Percentiles rank a stretch among this genome's conserved stretches.
Conservation (phyloP, 116 monocot genomes). For the Cymodocea nodosa region DNA sequence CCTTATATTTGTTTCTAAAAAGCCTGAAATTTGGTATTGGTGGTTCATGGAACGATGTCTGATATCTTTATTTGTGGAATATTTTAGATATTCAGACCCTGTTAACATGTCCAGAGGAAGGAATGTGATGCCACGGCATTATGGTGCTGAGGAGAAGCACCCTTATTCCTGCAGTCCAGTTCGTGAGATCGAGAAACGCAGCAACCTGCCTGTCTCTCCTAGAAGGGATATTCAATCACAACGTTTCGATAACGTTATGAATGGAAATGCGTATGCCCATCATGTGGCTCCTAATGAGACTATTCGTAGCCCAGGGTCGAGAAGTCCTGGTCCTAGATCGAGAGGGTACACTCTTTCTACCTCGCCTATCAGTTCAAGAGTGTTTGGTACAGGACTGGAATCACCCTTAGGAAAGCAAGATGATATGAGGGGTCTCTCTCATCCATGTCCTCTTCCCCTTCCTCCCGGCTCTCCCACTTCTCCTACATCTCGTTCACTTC, state of each 20-base stretch:
- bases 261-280: slow-evolving; percentile 10
- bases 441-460: slow-evolving; percentile 49
- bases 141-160: slow-evolving; percentile 26
- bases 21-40: background rate
- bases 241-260: slow-evolving; percentile 14
- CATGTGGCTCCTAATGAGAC: slow-evolving; percentile 10
- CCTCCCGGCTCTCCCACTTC: slow-evolving; percentile 45
- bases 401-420: slow-evolving; percentile 34
- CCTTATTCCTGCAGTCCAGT: slow-evolving; percentile 19
- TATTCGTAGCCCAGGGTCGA: slow-evolving; percentile 14
- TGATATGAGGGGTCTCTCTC: slow-evolving; percentile 37
- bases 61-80: background rate
- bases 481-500: slow-evolving; percentile 26
- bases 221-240: slow-evolving; percentile 18
- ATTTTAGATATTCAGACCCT: slow-evolving; percentile 31
- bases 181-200: slow-evolving; percentile 18
- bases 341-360: slow-evolving; percentile 22
- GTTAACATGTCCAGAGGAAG: slow-evolving; percentile 22
- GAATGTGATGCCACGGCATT: slow-evolving; percentile 12
- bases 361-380: slow-evolving; percentile 21
- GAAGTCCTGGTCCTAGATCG: slow-evolving; percentile 19
- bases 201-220: slow-evolving; percentile 16
- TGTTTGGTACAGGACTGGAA: slow-evolving; percentile 17
- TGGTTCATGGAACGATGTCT: background rate
- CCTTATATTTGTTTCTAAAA: background rate